These are phyloP conservation scores for Penicillium sumatraense DNA, from an alignment of 2,329 filamentous ascomycete genomes.

Conservation along the genomic window DNA sequence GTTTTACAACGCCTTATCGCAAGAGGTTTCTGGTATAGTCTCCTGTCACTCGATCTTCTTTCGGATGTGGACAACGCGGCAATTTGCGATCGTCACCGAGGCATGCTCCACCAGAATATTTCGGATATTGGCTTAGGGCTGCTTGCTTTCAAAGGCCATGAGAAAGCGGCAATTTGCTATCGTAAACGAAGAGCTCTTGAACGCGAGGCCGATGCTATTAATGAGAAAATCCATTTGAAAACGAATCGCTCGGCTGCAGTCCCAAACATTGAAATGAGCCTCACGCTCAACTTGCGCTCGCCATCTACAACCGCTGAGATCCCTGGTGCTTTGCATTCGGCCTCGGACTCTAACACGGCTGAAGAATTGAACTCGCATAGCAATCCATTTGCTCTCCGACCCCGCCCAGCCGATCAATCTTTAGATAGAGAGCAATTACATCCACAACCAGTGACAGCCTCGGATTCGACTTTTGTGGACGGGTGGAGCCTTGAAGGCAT, in stretches of 20 bases:
- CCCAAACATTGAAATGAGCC: not conserved
- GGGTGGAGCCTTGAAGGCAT: too few relatives aligned
- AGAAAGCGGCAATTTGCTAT: constrained; percentile 8
- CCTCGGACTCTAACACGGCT: not conserved
- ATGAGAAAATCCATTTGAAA: not conserved
- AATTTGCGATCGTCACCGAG: not conserved
- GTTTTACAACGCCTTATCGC: constrained; percentile 20
- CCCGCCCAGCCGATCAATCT: not conserved
- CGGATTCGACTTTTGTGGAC: too few relatives aligned
- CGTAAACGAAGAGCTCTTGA: not conserved
- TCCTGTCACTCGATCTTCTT: not conserved
- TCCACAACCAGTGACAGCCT: not conserved
- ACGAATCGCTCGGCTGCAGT: not conserved
- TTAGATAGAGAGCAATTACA: not conserved
- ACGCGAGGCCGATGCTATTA: not conserved
- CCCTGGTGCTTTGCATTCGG: too few relatives aligned
- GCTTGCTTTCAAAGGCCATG: constrained; percentile 13
- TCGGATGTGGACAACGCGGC: too few relatives aligned
- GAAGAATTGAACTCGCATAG: not conserved
- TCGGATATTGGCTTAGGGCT: constrained; percentile 17
- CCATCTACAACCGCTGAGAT: not conserved
- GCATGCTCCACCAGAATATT: constrained; percentile 7
- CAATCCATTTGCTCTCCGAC: not conserved
- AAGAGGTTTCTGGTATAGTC: constrained; percentile 12
- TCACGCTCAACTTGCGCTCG: not conserved